phyloP scores from a whole-genome alignment of 257 asterid genomes.

The Oldenlandia corymbosa region DNA sequence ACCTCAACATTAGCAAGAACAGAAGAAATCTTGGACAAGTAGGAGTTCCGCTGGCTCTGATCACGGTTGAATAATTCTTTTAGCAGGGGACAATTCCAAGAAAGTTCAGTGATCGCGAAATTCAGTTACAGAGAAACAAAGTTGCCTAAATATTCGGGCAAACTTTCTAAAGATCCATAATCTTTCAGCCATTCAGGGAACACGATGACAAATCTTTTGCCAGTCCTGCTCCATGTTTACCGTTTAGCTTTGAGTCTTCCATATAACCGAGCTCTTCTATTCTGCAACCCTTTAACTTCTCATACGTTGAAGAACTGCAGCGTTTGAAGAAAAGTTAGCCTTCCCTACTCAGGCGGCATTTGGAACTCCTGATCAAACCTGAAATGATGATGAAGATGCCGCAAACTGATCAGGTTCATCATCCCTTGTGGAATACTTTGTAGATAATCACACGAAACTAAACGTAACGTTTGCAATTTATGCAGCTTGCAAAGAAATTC shows the following conservation, averaged over 20 bases:
- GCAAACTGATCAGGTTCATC: background rate
- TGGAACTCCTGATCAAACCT: background rate
- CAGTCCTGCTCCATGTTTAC: slow-evolving; percentile 12
- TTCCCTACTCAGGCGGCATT: slow-evolving; percentile 22
- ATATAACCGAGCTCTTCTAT: slow-evolving; percentile 25
- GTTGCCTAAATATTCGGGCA: no score
- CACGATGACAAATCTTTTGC: slow-evolving; percentile 2
- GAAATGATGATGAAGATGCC: background rate
- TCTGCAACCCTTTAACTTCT: slow-evolving; percentile 7
- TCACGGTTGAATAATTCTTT: no score
- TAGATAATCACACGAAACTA: background rate
- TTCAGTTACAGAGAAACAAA: no score
- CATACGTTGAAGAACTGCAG: slow-evolving; percentile 8
- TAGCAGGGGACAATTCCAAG: no score
- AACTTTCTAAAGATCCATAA: no score
- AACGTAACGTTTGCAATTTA: background rate
- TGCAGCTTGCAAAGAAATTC: background rate
- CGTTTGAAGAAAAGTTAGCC: slow-evolving; percentile 21
- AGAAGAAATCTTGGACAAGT: no score
- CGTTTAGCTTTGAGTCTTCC: background rate
- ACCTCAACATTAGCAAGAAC: no score
- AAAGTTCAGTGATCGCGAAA: no score
- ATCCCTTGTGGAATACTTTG: background rate
- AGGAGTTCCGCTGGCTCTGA: no score
- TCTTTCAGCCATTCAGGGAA: no score